These are phyloP conservation scores for Vitis cinerea DNA, from an alignment of 164 flowering plant species.

Conservation along the genomic window DNA sequence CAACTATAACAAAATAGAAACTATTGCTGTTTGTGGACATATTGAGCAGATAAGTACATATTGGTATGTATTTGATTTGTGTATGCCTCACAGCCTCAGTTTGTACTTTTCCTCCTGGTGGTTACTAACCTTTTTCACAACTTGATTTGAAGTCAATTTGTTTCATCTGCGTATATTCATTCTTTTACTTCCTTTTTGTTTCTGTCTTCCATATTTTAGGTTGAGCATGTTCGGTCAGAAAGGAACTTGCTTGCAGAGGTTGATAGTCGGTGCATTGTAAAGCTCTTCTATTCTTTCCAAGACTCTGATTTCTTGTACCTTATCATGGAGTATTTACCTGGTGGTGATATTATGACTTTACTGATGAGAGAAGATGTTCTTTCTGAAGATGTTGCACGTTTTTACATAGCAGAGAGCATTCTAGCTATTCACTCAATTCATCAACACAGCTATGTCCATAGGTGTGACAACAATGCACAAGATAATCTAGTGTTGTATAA, in stretches of 20 bases:
- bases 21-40: too few relatives aligned
- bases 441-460: constrained; percentile 78
- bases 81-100: too few relatives aligned
- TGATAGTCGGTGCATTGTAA: constrained; percentile 86
- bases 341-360: constrained; percentile 92
- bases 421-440: constrained; percentile 87
- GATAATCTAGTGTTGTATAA: not conserved
- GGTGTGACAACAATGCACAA: constrained; percentile 38
- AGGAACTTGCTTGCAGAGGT: constrained; percentile 91
- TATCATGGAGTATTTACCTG: constrained; percentile 96
- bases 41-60: too few relatives aligned
- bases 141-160: not conserved
- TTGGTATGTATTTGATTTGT: too few relatives aligned
- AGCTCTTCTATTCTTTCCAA: constrained; percentile 85
- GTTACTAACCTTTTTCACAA: too few relatives aligned
- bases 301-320: constrained; percentile 88
- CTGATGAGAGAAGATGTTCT: constrained; percentile 84
- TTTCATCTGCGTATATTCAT: not conserved
- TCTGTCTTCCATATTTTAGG: constrained; percentile 37
- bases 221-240: constrained; percentile 92
- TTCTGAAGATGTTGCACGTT: constrained; percentile 81
- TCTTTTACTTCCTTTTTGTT: not conserved
- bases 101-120: too few relatives aligned
- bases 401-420: constrained; percentile 88
- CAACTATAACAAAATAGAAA: too few relatives aligned